Percentiles rank a stretch among this genome's conserved stretches.
Evolutionary conservation across 78 protist genomes (phyloP).

Genomic region (Bigelowiella natans): DNA sequence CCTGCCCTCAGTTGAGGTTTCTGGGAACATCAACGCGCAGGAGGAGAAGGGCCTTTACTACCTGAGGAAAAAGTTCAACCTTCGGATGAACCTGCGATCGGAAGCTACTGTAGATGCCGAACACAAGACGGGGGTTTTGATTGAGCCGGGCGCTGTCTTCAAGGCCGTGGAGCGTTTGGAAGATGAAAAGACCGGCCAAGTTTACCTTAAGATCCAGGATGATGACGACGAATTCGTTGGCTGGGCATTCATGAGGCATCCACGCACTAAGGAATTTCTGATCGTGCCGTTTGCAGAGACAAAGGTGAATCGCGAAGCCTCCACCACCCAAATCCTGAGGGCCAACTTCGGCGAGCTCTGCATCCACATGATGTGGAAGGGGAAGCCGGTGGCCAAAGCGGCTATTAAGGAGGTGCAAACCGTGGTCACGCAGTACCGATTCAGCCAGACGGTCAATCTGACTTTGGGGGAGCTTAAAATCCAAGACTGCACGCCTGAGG

Average conservation of each 20-base stretch:
- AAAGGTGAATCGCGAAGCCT: not conserved
- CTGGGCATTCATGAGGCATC: not conserved
- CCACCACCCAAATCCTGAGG: not conserved
- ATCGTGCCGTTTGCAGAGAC: not conserved
- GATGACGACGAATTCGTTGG: not conserved
- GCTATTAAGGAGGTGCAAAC: too few relatives aligned
- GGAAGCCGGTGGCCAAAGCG: too few relatives aligned
- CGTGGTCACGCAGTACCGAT: too few relatives aligned
- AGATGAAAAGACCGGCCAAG: not conserved
- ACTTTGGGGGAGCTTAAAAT: too few relatives aligned
- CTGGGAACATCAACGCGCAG: not conserved
- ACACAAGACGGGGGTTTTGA: not conserved
- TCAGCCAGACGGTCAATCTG: too few relatives aligned
- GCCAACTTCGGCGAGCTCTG: too few relatives aligned
- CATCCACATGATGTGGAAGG: too few relatives aligned
- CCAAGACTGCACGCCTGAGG: not conserved
- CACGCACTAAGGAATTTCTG: not conserved
- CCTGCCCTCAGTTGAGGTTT: not conserved
- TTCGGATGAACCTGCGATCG: not conserved
- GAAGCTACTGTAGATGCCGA: not conserved
- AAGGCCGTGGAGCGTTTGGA: not conserved
- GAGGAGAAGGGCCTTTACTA: not conserved
- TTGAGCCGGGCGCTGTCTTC: not conserved
- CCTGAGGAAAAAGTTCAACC: not conserved
- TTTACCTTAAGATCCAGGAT: not conserved